These are phyloP conservation scores for Paramecium caudatum DNA, from an alignment of 73 alveolate genomes.

Conservation along the genomic window DNA sequence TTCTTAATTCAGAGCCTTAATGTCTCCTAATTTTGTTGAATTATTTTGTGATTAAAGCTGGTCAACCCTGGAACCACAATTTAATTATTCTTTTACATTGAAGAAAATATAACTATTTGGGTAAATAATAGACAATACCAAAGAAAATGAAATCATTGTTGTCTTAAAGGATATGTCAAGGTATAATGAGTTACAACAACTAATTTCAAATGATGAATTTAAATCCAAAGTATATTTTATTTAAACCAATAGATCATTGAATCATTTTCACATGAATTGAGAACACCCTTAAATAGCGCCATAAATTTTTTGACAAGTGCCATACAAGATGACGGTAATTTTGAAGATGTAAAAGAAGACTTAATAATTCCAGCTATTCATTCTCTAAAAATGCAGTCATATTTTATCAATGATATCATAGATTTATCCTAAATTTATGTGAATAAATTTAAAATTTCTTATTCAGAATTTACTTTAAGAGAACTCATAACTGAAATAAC, in stretches of 20 bases:
- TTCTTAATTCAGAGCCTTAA: too few species aligned
- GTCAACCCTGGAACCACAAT: neutral
- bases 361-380: slow-evolving; percentile 2
- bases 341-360: neutral
- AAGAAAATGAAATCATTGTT: neutral
- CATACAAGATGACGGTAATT: neutral
- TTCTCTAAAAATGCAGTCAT: slow-evolving; percentile 35
- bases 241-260: slow-evolving; percentile 52
- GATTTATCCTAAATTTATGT: slow-evolving; percentile 21
- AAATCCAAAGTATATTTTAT: slow-evolving; percentile 40
- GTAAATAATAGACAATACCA: neutral
- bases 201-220: slow-evolving; percentile 25
- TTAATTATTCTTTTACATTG: slow-evolving; percentile 5
- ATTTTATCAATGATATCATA: slow-evolving; percentile 16
- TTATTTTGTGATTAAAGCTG: slow-evolving; percentile 8
- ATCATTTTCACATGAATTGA: slow-evolving; percentile 31
- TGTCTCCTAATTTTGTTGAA: neutral
- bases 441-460: neutral
- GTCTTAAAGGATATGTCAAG: slow-evolving; percentile 5
- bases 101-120: neutral
- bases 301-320: neutral
- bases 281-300: slow-evolving; percentile 62
- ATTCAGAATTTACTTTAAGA: neutral
- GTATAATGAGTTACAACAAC: neutral
- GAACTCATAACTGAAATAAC: neutral